phyloP scores from a whole-genome alignment of 805 yeast genomes.

The Yarrowia sp. region DNA sequence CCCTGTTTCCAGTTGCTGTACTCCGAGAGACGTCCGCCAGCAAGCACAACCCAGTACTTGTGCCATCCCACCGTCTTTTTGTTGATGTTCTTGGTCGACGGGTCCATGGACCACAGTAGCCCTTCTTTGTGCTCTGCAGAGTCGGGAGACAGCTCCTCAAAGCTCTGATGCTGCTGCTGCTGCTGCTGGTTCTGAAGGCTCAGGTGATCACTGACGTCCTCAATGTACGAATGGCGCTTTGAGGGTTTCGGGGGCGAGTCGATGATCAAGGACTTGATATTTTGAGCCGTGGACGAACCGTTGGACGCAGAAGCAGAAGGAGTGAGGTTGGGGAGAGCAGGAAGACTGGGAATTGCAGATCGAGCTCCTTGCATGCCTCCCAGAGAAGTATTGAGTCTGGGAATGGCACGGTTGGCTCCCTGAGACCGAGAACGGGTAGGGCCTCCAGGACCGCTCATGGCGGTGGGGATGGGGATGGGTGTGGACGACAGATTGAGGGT shows the following conservation, averaged over 20 bases:
- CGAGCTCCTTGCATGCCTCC: slow-evolving; percentile 19
- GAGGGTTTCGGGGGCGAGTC: slow-evolving; percentile 23
- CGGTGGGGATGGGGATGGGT: slow-evolving; percentile 22
- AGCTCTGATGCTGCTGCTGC: slow-evolving; percentile 2
- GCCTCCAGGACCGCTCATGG: slow-evolving; percentile 1
- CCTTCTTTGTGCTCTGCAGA: slow-evolving; percentile 51
- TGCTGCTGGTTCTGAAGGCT: slow-evolving; percentile 1
- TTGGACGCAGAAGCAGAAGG: slow-evolving; percentile 3
- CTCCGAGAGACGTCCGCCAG: slow-evolving; percentile 71
- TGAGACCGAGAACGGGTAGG: slow-evolving; percentile 35
- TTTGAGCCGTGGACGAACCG: slow-evolving; percentile 9
- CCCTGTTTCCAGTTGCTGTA: slow-evolving; percentile 84
- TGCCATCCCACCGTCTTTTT: slow-evolving; percentile 67
- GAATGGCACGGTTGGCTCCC: slow-evolving; percentile 29
- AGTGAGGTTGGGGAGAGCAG: slow-evolving; percentile 6
- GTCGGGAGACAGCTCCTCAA: slow-evolving; percentile 31
- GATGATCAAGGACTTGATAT: slow-evolving; percentile 36
- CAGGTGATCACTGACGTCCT: slow-evolving; percentile 11
- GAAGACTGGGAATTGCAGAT: slow-evolving; percentile 14
- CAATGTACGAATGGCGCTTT: slow-evolving; percentile 16
- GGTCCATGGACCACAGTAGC: slow-evolving; percentile 53
- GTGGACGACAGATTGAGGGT: slow-evolving; percentile 9
- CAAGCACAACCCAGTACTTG: slow-evolving; percentile 82
- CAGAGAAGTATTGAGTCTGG: slow-evolving; percentile 14
- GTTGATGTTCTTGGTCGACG: slow-evolving; percentile 50